These are phyloP conservation scores for Microcyclosporella mali DNA, from an alignment of 2,329 filamentous ascomycete species.

Conservation along the genomic window DNA sequence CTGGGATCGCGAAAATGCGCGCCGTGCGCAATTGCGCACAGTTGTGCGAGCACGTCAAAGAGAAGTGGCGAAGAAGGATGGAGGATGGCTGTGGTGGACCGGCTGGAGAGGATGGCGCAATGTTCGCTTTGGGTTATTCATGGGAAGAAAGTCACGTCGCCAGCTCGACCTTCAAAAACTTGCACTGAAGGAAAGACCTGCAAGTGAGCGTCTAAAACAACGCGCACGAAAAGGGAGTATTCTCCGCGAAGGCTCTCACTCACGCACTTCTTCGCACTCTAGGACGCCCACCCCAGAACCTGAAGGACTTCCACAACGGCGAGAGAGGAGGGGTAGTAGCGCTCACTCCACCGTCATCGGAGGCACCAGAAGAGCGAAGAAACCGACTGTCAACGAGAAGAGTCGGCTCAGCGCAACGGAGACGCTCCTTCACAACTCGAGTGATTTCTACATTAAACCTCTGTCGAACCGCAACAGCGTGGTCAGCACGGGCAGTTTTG, in stretches of 20 bases:
- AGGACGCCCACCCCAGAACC: slow-evolving; percentile 25
- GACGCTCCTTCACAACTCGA: slow-evolving; percentile 21
- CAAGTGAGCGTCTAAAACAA: slow-evolving; percentile 15
- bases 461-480: slow-evolving; percentile 17
- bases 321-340: slow-evolving; percentile 23
- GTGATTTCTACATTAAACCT: slow-evolving; percentile 6
- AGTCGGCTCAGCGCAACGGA: slow-evolving; percentile 27
- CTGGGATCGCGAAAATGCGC: slow-evolving; percentile 94
- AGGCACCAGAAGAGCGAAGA: slow-evolving; percentile 19
- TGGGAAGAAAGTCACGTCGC: slow-evolving; percentile 22
- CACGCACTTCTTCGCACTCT: slow-evolving; percentile 19
- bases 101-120: slow-evolving; percentile 57
- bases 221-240: slow-evolving; percentile 17
- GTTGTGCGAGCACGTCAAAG: slow-evolving; percentile 64
- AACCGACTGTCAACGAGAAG: slow-evolving; percentile 13
- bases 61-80: slow-evolving; percentile 61
- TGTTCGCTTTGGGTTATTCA: slow-evolving; percentile 22
- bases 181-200: slow-evolving; percentile 23
- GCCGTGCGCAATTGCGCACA: slow-evolving; percentile 64
- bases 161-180: slow-evolving; percentile 27
- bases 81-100: slow-evolving; percentile 81
- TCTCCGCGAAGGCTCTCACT: slow-evolving; percentile 21
- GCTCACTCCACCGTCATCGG: slow-evolving; percentile 12
- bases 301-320: slow-evolving; percentile 11
- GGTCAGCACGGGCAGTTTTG: slow-evolving; percentile 15